Percentiles rank a stretch among this genome's conserved stretches.
These are phyloP conservation scores for Gynochthodes officinalis DNA, from an alignment of 257 asterid species.

Conservation along the genomic window DNA sequence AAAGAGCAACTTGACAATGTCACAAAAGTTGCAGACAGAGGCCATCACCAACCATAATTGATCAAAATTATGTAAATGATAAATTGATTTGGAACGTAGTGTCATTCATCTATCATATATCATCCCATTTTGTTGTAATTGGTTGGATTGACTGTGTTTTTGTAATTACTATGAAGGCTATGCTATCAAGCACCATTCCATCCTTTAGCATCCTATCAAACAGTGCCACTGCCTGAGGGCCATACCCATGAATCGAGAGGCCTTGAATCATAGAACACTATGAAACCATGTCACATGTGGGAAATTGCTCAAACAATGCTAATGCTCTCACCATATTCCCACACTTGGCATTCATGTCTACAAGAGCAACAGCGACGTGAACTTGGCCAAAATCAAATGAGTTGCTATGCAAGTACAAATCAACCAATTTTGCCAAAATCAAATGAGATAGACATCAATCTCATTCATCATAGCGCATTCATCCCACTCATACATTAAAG, in stretches of 20 bases:
- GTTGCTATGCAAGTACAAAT: constrained; percentile 36
- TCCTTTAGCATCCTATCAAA: constrained; percentile 60
- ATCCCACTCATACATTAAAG: constrained; percentile 45
- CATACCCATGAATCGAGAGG: constrained; percentile 48
- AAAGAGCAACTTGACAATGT: too few relatives aligned
- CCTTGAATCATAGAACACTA: constrained; percentile 83
- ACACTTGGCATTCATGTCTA: constrained; percentile 74
- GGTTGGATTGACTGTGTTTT: too few relatives aligned
- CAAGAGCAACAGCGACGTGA: constrained; percentile 60
- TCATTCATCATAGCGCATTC: constrained; percentile 63
- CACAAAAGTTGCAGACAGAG: too few relatives aligned
- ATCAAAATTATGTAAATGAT: too few relatives aligned
- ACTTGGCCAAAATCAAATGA: constrained; percentile 34
- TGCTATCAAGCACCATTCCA: constrained; percentile 48
- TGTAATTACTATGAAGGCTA: too few relatives aligned
- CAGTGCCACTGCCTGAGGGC: constrained; percentile 44
- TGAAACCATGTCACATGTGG: too few relatives aligned
- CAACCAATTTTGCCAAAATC: constrained; percentile 64
- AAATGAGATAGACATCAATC: constrained; percentile 49
- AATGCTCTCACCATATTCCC: constrained; percentile 75
- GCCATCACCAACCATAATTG: too few relatives aligned
- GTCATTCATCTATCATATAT: too few relatives aligned
- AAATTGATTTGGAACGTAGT: too few relatives aligned
- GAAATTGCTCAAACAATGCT: too few relatives aligned
- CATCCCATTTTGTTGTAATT: too few relatives aligned